Base-by-base conservation (phyloP, 78 protist species). In the Dictyostelium capitatum region DNA sequence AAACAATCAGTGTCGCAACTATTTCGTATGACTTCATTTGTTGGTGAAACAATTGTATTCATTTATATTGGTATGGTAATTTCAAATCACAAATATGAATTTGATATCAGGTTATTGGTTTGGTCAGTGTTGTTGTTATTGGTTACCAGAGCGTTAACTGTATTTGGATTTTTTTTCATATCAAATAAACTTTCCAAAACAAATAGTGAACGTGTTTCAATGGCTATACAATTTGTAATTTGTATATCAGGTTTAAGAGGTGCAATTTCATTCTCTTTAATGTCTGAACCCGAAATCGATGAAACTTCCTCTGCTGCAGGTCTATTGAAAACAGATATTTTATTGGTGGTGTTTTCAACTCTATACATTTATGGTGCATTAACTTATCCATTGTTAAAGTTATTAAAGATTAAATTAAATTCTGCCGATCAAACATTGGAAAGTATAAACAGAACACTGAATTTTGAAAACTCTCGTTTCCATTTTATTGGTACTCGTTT, bases 211-310 rank as follows among this genome's bases (percentile, higher is more conserved):
- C n/a, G 12, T 19, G 50, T 84, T 14, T 46, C 81, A 59, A 4
- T 43, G 5, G 43, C 78, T n/a, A 82, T 79, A 32, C 95, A 90
- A 78, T 12, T 54, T 20, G 77, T 84, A n/a, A 41, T 96, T 77
- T 97, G 91, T 91, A 78, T 91, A 20, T 47, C 82, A 50, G 98
- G 98, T 11, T 82, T 97, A 50, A 84, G 98, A 30, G 99, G 99
- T 46, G 98, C 98, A 43, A 97, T 98, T 54, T 97, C 99, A 30
- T 97, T 94, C 83, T 96, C 97, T 20, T 74, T 97, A 47, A 67
- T 67, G 75, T 17, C 28, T 6, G 25, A 67, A 67, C 25, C 47
- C 17, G 65, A 70, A 56, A 15, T 84, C 2, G 23, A 56, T 7
- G 92, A 75, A 23, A 37, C 25, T 23, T 37, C 43, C 43, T 3